Base-by-base conservation (phyloP, 169 alveolate species). In the Cryptosporidium ubiquitum region DNA sequence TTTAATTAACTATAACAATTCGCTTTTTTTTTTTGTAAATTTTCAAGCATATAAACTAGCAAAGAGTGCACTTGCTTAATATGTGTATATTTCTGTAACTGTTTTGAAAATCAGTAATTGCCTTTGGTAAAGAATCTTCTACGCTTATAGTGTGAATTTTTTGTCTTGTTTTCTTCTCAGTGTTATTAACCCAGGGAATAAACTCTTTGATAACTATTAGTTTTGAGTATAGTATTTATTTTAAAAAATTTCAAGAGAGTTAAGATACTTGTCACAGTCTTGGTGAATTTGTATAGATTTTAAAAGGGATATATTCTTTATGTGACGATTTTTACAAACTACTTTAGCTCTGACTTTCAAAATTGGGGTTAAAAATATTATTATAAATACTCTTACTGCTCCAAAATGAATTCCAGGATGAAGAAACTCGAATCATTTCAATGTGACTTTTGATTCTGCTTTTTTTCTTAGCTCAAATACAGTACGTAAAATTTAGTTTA, bases 361-460 rank as follows among this genome's bases (percentile, higher is more conserved):
- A 44, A 69, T 42, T 44, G 84, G 84, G 20, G 84, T 69, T 7
- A 44, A 39, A 18, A 69, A 44, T 26, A 69, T 64, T 9, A 39
- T 66, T 18, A 69, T 44, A 14, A 44, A 23, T 44, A 66, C 35
- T 16, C 35, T 37, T 23, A 69, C 9, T 44, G 42, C 58, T 23
- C 92, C 33, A 29, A 73, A 70, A 42, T 86, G 92, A 20, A 85
- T 49, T 3, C 70, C 71, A 23, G 92, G 47, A 52, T 85, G 92
- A 18, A 44, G 26, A 33, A 85, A 26, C 70, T 85, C 92, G 6
- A 85, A 35, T n/a, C 10, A n/a, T 35, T 73, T 85, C 49, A 85
- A 29, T 55, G 84, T 69, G 42, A 85, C 92, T 20, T 85, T 93
- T 14, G 58, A 29, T 85, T 85, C 92, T 10, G 85, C 93, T n/a